These are phyloP conservation scores for Emericellopsis terricola DNA, from an alignment of 495 filamentous ascomycete species.

Conservation along the genomic window DNA sequence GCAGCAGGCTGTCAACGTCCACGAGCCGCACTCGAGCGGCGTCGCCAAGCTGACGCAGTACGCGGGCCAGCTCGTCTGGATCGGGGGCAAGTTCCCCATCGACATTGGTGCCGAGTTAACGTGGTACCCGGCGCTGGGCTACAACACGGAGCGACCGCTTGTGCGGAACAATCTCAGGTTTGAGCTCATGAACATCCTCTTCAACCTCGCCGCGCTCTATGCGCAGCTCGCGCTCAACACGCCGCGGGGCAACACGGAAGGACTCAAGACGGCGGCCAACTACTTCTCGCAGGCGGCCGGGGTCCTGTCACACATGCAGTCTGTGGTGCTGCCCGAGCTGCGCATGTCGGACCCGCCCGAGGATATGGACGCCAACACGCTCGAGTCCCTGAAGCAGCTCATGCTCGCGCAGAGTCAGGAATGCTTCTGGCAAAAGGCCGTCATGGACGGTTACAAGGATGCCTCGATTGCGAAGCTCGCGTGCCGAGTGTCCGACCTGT, in stretches of 20 bases:
- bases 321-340: slow-evolving; percentile 64
- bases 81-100: slow-evolving; percentile 88
- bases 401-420: slow-evolving; percentile 87
- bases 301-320: slow-evolving; percentile 63
- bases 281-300: slow-evolving; percentile 84
- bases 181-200: slow-evolving; percentile 85
- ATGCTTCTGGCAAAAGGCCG: slow-evolving; percentile 96
- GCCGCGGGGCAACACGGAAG: slow-evolving; percentile 63
- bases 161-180: slow-evolving; percentile 88
- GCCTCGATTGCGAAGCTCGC: slow-evolving; percentile 80
- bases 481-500: slow-evolving; percentile 82
- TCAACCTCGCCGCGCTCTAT: slow-evolving; percentile 84
- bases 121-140: slow-evolving; percentile 88
- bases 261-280: slow-evolving; percentile 76
- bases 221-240: slow-evolving; percentile 73
- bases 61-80: slow-evolving; percentile 85
- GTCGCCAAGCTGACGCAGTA: slow-evolving; percentile 75
- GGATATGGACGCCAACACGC: slow-evolving; percentile 82
- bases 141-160: slow-evolving; percentile 63
- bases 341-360: slow-evolving; percentile 65
- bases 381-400: slow-evolving; percentile 69
- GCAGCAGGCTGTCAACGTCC: slow-evolving; percentile 65
- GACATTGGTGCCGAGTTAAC: slow-evolving; percentile 92
- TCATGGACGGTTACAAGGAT: slow-evolving; percentile 86
- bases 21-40: slow-evolving; percentile 80